These are phyloP conservation scores for Galium porrigens DNA, from an alignment of 305 asterid genomes.

Conservation along the genomic window DNA sequence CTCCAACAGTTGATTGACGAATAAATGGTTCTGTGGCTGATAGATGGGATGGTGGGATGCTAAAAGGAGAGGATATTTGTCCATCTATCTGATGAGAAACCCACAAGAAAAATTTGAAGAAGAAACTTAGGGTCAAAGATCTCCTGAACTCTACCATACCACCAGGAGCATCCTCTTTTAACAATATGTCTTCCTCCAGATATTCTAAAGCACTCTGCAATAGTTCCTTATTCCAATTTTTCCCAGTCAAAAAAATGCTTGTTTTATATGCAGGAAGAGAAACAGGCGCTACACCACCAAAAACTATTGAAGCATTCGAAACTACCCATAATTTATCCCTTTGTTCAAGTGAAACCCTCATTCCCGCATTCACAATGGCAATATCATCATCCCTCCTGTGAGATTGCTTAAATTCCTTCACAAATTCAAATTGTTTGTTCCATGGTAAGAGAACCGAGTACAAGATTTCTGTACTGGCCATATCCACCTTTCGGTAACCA, in stretches of 20 bases:
- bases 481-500: constrained; percentile 79
- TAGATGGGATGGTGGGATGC: constrained; percentile 50
- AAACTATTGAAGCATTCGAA: constrained; percentile 59
- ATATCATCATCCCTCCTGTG: constrained; percentile 93
- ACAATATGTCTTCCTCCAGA: constrained; percentile 53
- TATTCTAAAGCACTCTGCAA: constrained; percentile 47
- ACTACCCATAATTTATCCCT: constrained; percentile 50
- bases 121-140: constrained; percentile 66
- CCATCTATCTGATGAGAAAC: constrained; percentile 68
- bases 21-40: constrained; percentile 54
- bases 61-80: constrained; percentile 31
- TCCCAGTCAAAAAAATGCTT: constrained; percentile 49
- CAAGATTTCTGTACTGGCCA: constrained; percentile 58
- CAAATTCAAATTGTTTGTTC: constrained; percentile 50
- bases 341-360: constrained; percentile 59
- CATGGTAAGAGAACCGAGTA: constrained; percentile 73
- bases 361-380: constrained; percentile 88
- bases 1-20: constrained; percentile 46
- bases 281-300: constrained; percentile 86
- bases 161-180: constrained; percentile 83
- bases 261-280: constrained; percentile 47
- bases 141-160: constrained; percentile 89
- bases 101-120: constrained; percentile 84
- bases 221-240: constrained; percentile 51
- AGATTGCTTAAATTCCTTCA: constrained; percentile 86